phyloP scores from a whole-genome alignment of 768 basidiomycete species.

The Cystoderma amianthinum region DNA sequence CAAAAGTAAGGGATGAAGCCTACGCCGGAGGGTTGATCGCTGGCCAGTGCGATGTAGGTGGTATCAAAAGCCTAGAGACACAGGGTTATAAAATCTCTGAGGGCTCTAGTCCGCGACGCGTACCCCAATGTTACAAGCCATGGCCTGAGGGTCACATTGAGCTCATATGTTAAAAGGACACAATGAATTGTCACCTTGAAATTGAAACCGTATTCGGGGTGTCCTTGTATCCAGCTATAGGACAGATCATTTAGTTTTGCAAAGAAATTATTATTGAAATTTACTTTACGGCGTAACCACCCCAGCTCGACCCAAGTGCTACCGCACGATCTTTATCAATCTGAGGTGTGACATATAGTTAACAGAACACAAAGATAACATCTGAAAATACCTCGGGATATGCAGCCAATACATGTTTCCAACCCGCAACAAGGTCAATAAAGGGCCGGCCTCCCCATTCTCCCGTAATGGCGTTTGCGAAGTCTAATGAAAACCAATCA shows the following conservation, averaged over 20 bases:
- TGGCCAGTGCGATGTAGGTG: conserved; percentile 75
- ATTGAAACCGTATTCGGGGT: too few species aligned
- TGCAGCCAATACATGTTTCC: conserved; percentile 74
- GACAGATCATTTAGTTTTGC: neutral
- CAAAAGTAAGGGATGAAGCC: conserved; percentile 4
- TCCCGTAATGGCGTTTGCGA: conserved; percentile 73
- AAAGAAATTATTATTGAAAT: conserved; percentile 72
- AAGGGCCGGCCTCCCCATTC: conserved; percentile 90
- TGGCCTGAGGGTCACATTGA: conserved; percentile 31
- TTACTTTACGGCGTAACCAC: too few species aligned
- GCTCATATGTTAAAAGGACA: neutral
- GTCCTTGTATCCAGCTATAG: conserved; percentile 93
- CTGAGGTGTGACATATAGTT: conserved; percentile 23
- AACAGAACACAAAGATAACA: neutral
- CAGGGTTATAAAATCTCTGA: neutral
- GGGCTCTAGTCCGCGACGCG: neutral
- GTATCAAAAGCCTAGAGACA: conserved; percentile 69
- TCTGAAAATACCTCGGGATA: too few species aligned
- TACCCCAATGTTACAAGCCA: conserved; percentile 91
- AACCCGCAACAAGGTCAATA: conserved; percentile 61
- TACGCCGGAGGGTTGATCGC: conserved; percentile 92
- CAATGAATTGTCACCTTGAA: conserved; percentile 57
- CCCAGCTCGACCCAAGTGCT: conserved; percentile 79
- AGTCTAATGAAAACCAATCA: conserved; percentile 38
- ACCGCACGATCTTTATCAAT: conserved; percentile 65